Base-by-base conservation (phyloP, 1,284 basidiomycete genomes). In the Cryptococcus hybrid region DNA sequence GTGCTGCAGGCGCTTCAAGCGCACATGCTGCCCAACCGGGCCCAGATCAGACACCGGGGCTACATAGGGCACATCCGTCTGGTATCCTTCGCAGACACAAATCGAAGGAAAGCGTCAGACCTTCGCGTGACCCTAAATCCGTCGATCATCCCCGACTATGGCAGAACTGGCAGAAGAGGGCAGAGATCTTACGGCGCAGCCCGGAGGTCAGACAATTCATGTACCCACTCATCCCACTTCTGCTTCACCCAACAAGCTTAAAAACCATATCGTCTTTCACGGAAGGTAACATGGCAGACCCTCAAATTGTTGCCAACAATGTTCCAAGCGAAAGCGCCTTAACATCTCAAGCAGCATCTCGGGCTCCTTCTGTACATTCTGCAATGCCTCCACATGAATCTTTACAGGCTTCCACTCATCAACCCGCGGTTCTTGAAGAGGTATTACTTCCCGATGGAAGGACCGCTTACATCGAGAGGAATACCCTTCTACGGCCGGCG, bases 381-480 rank as follows among this genome's bases (percentile, higher is more conserved):
- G 38, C 47, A n/a, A 35, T 8, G 15, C 34, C 54, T 43, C 47
- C 47, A 42, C 15, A 47, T 42, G 13, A 30, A 3, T 30, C 30
- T 30, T 30, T 30, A 4, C 34, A 24, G 3, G 46, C 49, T 44
- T 24, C 13, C 8, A 15, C 18, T 35, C 15, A 7, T 18, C 50
- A 52, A 13, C 48, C 62, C 5, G 54, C 63, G 5, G 52, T 67
- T 11, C 57, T 69, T 46, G 64, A 72, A 45, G 55, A 63, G 42
- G 52, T 73, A 37, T 59, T 59, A 2, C 55, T 75, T 2, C 70
- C 73, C 7, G 67, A 71, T 55, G 73, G 73, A 15, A 47, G 51
- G 9, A 55, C 15, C 11, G 70, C 67, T 3, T 68, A 69, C 46
- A 56, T 71, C 24, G 55, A 51, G 11, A 55, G 57, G 12, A 51